Conservation (phyloP, 495 filamentous ascomycete species). For the Pseudoneurospora amorphoporcata region DNA sequence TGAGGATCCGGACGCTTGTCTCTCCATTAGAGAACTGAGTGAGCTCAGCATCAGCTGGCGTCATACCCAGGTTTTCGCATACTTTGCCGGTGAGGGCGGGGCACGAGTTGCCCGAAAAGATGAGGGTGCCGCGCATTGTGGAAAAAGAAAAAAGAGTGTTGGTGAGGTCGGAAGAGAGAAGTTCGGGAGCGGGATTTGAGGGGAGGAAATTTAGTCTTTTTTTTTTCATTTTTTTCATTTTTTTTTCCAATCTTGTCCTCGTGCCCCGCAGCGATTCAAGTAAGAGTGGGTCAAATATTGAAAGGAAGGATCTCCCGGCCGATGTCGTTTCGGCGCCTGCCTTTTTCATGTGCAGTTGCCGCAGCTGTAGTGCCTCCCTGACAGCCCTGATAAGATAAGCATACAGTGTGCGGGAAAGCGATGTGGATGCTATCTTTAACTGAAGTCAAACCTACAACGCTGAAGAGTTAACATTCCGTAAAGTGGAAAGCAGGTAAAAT, state of each 20-base stretch:
- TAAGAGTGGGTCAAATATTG: background rate
- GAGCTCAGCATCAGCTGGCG: slow-evolving; percentile 45
- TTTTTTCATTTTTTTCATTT: background rate
- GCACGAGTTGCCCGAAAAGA: slow-evolving; percentile 48
- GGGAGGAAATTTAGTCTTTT: background rate
- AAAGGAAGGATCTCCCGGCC: background rate
- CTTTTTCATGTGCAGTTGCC: background rate
- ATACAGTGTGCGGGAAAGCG: background rate
- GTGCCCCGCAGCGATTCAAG: background rate
- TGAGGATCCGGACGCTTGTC: slow-evolving; percentile 87
- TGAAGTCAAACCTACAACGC: background rate
- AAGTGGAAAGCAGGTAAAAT: background rate
- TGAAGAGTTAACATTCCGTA: background rate
- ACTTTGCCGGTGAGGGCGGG: slow-evolving; percentile 45
- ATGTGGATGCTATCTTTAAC: background rate
- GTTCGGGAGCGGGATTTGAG: slow-evolving; percentile 4
- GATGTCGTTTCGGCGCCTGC: background rate
- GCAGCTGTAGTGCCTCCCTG: background rate
- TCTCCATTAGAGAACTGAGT: slow-evolving; percentile 67
- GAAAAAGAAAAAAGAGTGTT: background rate
- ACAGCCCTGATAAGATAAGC: background rate
- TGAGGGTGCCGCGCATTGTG: slow-evolving; percentile 46
- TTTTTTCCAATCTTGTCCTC: slow-evolving; percentile 1
- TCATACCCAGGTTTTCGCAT: slow-evolving; percentile 50
- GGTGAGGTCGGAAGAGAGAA: slow-evolving; percentile 2